Conservation (phyloP, 257 asterid species). For the Linderniella brevidens region DNA sequence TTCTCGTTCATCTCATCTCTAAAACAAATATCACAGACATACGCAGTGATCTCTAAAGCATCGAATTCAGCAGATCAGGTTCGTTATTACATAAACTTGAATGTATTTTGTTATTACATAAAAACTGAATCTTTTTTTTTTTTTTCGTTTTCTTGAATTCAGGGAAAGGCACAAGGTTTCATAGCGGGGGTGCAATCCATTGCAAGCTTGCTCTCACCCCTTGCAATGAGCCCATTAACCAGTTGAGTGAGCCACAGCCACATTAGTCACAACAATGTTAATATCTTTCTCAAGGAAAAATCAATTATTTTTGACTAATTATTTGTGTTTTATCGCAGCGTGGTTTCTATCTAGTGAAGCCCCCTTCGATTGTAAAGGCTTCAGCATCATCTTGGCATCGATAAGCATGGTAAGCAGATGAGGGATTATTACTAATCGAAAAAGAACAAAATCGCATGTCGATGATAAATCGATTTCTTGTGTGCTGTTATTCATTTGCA, state of each 20-base stretch:
- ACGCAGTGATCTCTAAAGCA: slow-evolving; percentile 65
- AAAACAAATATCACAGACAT: slow-evolving; percentile 35
- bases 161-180: slow-evolving; percentile 95
- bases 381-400: slow-evolving; percentile 76
- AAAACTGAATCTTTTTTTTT: not conserved
- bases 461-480: slow-evolving; percentile 1
- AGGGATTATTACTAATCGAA: not conserved
- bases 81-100: slow-evolving; percentile 1
- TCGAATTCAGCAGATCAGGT: slow-evolving; percentile 76
- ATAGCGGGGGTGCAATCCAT: slow-evolving; percentile 70
- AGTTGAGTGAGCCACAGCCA: slow-evolving; percentile 33
- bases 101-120: not conserved
- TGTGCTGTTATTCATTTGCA: slow-evolving; percentile 9
- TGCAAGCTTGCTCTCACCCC: slow-evolving; percentile 69
- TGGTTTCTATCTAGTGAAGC: slow-evolving; percentile 71
- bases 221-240: slow-evolving; percentile 84
- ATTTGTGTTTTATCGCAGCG: slow-evolving; percentile 31
- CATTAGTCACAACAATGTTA: not conserved
- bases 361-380: slow-evolving; percentile 88
- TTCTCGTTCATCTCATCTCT: slow-evolving; percentile 8
- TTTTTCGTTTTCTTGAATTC: slow-evolving; percentile 4
- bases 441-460: not conserved
- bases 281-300: not conserved
- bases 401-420: slow-evolving; percentile 44
- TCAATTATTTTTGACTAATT: not conserved